Evolutionary conservation across 352 stramenopile genomes (phyloP).

Genomic region (Globisporangium paddicum): DNA sequence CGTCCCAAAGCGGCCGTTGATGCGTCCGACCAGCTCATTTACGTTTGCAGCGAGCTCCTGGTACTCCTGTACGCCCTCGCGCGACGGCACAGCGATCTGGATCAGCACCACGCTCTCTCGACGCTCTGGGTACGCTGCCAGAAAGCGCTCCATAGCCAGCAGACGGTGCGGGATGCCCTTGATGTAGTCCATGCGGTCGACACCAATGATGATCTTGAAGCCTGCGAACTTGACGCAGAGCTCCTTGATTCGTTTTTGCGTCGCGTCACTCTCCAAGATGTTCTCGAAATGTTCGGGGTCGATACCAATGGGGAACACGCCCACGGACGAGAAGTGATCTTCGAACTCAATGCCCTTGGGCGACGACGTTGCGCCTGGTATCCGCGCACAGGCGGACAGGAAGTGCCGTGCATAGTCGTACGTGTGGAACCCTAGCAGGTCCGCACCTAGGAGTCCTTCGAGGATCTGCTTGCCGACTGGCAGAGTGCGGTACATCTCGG

Average conservation of each 20-base stretch:
- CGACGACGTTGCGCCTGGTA: constrained; percentile 61
- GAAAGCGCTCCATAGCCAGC: constrained; percentile 80
- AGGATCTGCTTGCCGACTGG: constrained; percentile 75
- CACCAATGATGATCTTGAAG: constrained; percentile 78
- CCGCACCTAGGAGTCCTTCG: constrained; percentile 69
- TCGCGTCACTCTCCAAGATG: constrained; percentile 40
- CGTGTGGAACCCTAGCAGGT: constrained; percentile 85
- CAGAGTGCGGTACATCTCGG: constrained; percentile 80
- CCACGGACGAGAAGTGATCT: constrained; percentile 86
- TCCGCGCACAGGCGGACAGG: constrained; percentile 69
- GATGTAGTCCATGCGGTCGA: constrained; percentile 85
- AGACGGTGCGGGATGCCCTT: constrained; percentile 89
- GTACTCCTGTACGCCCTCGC: constrained; percentile 49
- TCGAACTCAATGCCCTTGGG: constrained; percentile 61
- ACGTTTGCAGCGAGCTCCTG: constrained; percentile 68
- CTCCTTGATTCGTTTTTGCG: constrained; percentile 59
- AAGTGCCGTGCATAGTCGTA: constrained; percentile 89
- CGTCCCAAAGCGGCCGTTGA: constrained; percentile 86
- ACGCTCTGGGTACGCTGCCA: constrained; percentile 67
- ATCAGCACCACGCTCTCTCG: constrained; percentile 94
- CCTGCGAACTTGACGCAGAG: constrained; percentile 65
- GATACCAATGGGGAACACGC: constrained; percentile 86
- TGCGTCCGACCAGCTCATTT: constrained; percentile 86
- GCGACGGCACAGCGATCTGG: constrained; percentile 93
- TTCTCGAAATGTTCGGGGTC: constrained; percentile 76